Evolutionary conservation across 257 asterid species (phyloP).

Genomic region (Solanum clarkiae): DNA sequence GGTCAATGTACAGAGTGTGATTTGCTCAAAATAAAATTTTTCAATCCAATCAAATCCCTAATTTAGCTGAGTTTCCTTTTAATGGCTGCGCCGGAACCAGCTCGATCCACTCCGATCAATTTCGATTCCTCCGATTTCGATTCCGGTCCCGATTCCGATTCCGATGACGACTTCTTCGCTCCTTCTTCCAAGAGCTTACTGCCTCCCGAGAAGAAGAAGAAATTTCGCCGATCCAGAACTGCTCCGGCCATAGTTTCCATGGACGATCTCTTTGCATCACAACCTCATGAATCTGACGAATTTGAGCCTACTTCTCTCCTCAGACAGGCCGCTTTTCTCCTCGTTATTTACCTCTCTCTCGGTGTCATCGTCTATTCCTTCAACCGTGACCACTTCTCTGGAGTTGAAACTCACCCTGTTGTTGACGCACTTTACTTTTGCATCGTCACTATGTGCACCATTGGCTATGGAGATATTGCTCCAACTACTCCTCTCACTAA

Average conservation of each 20-base stretch:
- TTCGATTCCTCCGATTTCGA: background rate
- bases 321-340: constrained; percentile 40
- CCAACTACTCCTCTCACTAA: constrained; percentile 45
- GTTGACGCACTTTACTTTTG: constrained; percentile 77
- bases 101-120: background rate
- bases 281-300: background rate
- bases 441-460: constrained; percentile 82
- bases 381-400: constrained; percentile 35
- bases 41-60: background rate
- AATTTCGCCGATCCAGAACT: constrained; percentile 31
- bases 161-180: background rate
- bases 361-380: constrained; percentile 55
- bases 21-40: background rate
- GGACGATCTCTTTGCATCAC: constrained; percentile 2
- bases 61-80: background rate
- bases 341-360: constrained; percentile 41
- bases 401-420: constrained; percentile 46
- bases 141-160: background rate
- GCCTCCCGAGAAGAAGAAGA: constrained; percentile 5
- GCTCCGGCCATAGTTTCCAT: constrained; percentile 34
- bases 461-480: constrained; percentile 77
- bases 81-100: background rate
- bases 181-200: background rate
- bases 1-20: too few relatives aligned
- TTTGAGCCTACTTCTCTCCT: background rate